phyloP scores from a whole-genome alignment of 176 grass and related monocot species.

The Phoenix dactylifera region DNA sequence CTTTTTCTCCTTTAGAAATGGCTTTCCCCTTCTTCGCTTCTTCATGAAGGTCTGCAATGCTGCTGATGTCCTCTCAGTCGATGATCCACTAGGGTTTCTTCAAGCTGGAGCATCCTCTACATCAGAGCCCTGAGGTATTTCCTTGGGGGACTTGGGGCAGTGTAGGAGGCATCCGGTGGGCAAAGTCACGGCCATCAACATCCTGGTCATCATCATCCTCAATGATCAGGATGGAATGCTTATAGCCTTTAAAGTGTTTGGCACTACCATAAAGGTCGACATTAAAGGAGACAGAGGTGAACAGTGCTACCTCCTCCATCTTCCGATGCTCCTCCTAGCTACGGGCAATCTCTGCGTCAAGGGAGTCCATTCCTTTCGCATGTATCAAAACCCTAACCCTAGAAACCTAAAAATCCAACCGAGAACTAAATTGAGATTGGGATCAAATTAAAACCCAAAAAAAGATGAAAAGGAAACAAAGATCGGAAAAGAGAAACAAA shows the following conservation, averaged over 20 bases:
- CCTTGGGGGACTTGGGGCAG: constrained; percentile 37
- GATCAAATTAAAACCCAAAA: no score
- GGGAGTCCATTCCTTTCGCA: constrained; percentile 35
- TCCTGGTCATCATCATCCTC: constrained; percentile 52
- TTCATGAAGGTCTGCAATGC: neutral
- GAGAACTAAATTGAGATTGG: no score
- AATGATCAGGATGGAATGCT: constrained; percentile 70
- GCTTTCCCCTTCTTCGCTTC: no score
- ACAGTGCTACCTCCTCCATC: constrained; percentile 56
- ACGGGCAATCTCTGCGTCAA: constrained; percentile 58
- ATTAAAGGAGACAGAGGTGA: constrained; percentile 78
- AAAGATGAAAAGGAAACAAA: no score
- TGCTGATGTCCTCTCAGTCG: constrained; percentile 75
- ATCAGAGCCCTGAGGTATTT: constrained; percentile 36
- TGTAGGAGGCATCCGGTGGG: constrained; percentile 54
- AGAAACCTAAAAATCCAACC: no score
- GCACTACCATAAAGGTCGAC: constrained; percentile 81
- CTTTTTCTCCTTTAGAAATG: no score
- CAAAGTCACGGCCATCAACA: constrained; percentile 20
- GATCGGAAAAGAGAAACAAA: no score
- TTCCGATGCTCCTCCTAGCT: constrained; percentile 77
- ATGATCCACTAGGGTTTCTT: constrained; percentile 58
- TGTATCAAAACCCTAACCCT: no score
- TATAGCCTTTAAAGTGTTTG: constrained; percentile 69
- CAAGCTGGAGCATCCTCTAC: constrained; percentile 46